Evolutionary conservation across 352 stramenopile species (phyloP).

Genomic region (Phytophthora pluvialis): DNA sequence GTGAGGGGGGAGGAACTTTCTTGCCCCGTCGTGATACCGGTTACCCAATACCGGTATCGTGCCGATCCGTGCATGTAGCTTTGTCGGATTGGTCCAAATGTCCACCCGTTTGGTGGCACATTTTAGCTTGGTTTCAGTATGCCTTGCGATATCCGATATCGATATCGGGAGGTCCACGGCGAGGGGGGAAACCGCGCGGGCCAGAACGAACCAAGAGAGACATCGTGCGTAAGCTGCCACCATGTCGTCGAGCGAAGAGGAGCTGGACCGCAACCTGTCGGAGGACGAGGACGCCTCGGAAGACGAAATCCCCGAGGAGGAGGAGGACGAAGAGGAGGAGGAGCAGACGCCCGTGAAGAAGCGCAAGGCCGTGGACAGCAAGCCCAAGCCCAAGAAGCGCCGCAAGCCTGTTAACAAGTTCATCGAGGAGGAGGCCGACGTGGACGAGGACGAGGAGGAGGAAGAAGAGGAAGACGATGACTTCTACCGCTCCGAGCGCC

Average conservation of each 20-base stretch:
- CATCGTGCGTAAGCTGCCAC: conserved; percentile 26
- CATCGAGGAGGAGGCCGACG: conserved; percentile 89
- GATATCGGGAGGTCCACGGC: conserved; percentile 4
- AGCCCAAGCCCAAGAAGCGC: conserved; percentile 86
- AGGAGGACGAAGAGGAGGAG: conserved; percentile 66
- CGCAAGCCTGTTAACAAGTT: conserved; percentile 89
- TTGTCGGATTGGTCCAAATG: conserved; percentile 5
- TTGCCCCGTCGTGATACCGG: conserved; percentile 12
- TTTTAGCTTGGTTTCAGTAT: conserved; percentile 8
- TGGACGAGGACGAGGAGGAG: conserved; percentile 88
- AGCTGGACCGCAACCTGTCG: conserved; percentile 84
- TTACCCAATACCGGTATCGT: no score
- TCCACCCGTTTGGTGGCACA: not conserved
- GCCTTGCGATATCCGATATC: conserved; percentile 19
- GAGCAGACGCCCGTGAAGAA: conserved; percentile 75
- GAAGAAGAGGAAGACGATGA: conserved; percentile 87
- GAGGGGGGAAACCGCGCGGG: conserved; percentile 26
- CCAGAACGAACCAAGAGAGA: conserved; percentile 31
- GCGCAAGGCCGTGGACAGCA: conserved; percentile 68
- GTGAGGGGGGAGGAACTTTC: conserved; percentile 35
- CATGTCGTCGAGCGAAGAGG: conserved; percentile 91
- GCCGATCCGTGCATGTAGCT: not conserved
- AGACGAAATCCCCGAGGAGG: conserved; percentile 79
- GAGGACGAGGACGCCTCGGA: conserved; percentile 80
- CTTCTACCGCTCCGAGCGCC: conserved; percentile 80